A percentile compares a stretch with the other conserved stretches of the same genome.
Conservation (phyloP, 768 basidiomycete genomes). For the Candolleomyces efflorescens region DNA sequence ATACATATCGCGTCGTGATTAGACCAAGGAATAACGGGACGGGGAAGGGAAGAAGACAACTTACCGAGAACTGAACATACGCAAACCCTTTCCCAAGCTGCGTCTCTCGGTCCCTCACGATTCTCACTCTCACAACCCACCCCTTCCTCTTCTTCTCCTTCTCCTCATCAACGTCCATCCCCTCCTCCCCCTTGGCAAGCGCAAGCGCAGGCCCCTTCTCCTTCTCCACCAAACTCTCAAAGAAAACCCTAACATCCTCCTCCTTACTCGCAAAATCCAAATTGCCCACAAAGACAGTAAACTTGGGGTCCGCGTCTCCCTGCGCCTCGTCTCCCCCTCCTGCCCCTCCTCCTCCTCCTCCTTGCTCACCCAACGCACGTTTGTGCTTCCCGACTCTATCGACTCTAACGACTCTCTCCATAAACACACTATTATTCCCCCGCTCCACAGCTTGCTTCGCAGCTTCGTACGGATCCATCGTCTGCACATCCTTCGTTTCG, state of each 20-base stretch:
- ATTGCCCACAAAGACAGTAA: conserved; percentile 87
- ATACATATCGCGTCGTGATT: neutral
- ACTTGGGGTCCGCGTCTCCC: conserved; percentile 62
- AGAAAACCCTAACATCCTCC: conserved; percentile 83
- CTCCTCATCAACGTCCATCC: conserved; percentile 18
- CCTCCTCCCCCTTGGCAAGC: conserved; percentile 19
- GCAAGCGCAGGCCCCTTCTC: conserved; percentile 61
- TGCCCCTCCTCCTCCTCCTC: neutral
- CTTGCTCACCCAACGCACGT: conserved; percentile 15
- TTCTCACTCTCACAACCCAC: conserved; percentile 84
- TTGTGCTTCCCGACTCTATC: conserved; percentile 48
- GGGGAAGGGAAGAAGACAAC: conserved; percentile 21
- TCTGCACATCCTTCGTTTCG: too few species aligned
- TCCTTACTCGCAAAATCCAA: conserved; percentile 91
- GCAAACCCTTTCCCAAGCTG: conserved; percentile 95
- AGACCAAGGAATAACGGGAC: neutral
- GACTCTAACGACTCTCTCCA: conserved; percentile 76
- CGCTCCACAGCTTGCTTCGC: conserved; percentile 52
- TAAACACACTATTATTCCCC: conserved; percentile 69
- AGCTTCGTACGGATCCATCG: conserved; percentile 69
- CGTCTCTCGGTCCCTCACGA: conserved; percentile 86
- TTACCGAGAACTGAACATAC: conserved; percentile 85
- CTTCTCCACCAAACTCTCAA: conserved; percentile 68
- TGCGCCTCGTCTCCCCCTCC: conserved; percentile 11
- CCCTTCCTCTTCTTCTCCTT: conserved; percentile 30